These are phyloP conservation scores for Danielozyma ontarioensis DNA, from an alignment of 805 yeast genomes.

Conservation along the genomic window DNA sequence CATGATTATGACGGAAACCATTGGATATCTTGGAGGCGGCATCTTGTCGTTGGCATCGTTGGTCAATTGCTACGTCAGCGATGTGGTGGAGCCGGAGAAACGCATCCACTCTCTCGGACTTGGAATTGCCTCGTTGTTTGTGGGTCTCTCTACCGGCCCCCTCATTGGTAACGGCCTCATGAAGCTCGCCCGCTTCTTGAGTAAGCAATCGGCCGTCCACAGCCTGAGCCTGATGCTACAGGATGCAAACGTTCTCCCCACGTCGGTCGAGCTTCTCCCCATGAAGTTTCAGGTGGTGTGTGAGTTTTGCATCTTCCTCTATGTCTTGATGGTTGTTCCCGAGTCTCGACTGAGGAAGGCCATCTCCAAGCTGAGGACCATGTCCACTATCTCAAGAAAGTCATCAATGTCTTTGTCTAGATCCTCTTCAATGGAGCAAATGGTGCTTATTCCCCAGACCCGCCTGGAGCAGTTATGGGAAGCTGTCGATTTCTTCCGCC, in stretches of 20 bases:
- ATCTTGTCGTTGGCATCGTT: conserved; percentile 49
- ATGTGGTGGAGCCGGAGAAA: conserved; percentile 58
- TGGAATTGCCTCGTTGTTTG: conserved; percentile 52
- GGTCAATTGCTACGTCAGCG: conserved; percentile 67
- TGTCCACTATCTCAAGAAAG: too few species aligned
- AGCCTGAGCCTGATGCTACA: neutral
- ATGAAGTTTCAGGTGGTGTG: conserved; percentile 27
- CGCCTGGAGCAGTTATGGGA: neutral
- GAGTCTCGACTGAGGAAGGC: conserved; percentile 62
- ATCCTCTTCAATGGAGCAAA: conserved; percentile 7
- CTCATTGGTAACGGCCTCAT: conserved; percentile 41
- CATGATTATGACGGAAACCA: conserved; percentile 39
- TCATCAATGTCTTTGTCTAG: conserved; percentile 26
- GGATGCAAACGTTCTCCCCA: conserved; percentile 5
- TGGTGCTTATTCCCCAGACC: neutral
- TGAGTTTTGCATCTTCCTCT: conserved; percentile 23
- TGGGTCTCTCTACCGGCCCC: conserved; percentile 65
- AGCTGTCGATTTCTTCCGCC: conserved; percentile 28
- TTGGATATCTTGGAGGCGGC: conserved; percentile 62
- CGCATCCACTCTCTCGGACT: conserved; percentile 58
- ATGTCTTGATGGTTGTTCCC: conserved; percentile 36
- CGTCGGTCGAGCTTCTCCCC: conserved; percentile 27
- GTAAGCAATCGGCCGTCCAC: neutral
- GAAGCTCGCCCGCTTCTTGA: conserved; percentile 16
- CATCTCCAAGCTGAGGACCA: conserved; percentile 48